A percentile compares a stretch with the other conserved stretches of the same genome.
Evolutionary conservation across 1,284 basidiomycete species (phyloP).

Genomic region (Neotropicomus parvogracilis): DNA sequence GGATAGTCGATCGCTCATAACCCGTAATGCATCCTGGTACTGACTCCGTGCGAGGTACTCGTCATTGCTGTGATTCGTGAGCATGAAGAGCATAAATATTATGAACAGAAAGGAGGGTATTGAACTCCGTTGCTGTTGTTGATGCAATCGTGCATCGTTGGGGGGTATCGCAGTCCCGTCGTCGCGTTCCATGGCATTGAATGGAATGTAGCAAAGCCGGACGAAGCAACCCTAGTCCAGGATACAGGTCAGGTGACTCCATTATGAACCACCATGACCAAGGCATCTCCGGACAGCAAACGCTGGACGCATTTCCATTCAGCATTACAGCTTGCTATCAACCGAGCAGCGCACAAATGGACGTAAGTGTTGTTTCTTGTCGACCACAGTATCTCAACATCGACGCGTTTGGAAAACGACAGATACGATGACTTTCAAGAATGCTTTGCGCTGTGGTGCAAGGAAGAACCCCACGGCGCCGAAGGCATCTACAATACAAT

Average conservation of each 20-base stretch:
- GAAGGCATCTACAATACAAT: slow-evolving; percentile 63
- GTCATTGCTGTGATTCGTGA: slow-evolving; percentile 65
- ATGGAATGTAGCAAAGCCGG: neutral
- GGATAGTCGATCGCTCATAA: slow-evolving; percentile 53
- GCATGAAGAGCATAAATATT: slow-evolving; percentile 68
- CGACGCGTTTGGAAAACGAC: slow-evolving; percentile 5
- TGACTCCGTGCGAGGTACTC: slow-evolving; percentile 58
- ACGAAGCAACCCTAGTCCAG: neutral
- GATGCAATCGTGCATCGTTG: slow-evolving; percentile 16
- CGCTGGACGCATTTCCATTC: slow-evolving; percentile 75
- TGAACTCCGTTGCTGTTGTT: slow-evolving; percentile 28
- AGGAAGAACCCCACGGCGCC: slow-evolving; percentile 68
- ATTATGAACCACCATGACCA: slow-evolving; percentile 36
- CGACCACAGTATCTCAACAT: neutral
- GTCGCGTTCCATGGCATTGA: slow-evolving; percentile 30
- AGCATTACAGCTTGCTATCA: slow-evolving; percentile 69
- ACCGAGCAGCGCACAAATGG: slow-evolving; percentile 76
- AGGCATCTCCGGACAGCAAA: slow-evolving; percentile 48
- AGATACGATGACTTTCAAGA: slow-evolving; percentile 76
- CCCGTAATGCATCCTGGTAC: slow-evolving; percentile 59
- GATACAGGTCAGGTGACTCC: slow-evolving; percentile 18
- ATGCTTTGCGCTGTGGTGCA: slow-evolving; percentile 71
- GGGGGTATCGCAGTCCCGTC: slow-evolving; percentile 19
- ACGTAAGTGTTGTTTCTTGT: slow-evolving; percentile 48
- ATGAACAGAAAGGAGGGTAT: slow-evolving; percentile 73